Conservation (phyloP, 2,329 filamentous ascomycete species). For the Trichophaea hybrida region DNA sequence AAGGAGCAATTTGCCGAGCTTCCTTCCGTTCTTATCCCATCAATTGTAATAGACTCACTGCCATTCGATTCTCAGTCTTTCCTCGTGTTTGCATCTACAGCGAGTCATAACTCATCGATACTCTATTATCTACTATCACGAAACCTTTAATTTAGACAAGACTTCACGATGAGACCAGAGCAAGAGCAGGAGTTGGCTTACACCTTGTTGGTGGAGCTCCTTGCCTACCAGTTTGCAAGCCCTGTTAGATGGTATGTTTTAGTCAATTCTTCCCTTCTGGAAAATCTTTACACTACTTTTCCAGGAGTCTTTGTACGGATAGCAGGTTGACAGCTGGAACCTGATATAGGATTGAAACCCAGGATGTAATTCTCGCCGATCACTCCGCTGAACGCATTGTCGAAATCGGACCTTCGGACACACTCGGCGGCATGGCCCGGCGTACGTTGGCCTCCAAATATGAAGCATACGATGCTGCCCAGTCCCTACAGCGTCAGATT, state of each 20-base stretch:
- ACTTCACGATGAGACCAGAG: conserved; percentile 48
- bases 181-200: conserved; percentile 96
- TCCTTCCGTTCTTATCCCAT: not conserved
- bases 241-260: conserved; percentile 67
- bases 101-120: conserved; percentile 15
- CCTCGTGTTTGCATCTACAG: not conserved
- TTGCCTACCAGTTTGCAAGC: conserved; percentile 97
- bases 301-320: not conserved
- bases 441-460: conserved; percentile 92
- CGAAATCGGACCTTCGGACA: conserved; percentile 87
- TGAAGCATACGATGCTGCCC: conserved; percentile 94
- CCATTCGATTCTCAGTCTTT: not conserved
- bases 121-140: conserved; percentile 16
- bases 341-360: conserved; percentile 61
- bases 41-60: not conserved
- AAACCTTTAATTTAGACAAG: conserved; percentile 9
- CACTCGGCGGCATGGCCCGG: conserved; percentile 93
- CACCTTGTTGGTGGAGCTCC: conserved; percentile 92
- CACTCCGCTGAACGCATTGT: conserved; percentile 94
- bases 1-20: not conserved
- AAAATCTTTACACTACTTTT: conserved; percentile 1
- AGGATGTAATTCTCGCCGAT: conserved; percentile 97
- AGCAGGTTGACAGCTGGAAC: not conserved
- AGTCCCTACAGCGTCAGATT: conserved; percentile 91
- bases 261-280: not conserved